A percentile compares a stretch with the other conserved stretches of the same genome.
Conservation (phyloP, 192 early-diverging fungal species). For the Umbelopsis ramanniana region DNA sequence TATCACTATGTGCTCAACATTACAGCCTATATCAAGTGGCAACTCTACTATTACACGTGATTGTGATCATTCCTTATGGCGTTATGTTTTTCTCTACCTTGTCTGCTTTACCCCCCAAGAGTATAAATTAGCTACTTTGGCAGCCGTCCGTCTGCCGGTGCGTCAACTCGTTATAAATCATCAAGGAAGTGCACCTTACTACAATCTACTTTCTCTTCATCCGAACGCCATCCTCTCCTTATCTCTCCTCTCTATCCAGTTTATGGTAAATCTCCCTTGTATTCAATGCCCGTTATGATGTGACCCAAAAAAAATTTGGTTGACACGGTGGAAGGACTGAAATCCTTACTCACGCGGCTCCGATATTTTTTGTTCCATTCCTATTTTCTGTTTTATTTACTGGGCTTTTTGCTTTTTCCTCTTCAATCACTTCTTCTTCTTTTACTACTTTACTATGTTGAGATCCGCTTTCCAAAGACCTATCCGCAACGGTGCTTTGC, state of each 20-base stretch:
- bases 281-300: slow-evolving; percentile 17
- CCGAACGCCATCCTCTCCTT: neutral
- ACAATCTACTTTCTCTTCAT: neutral
- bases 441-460: slow-evolving; percentile 38
- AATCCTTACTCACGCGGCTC: slow-evolving; percentile 20
- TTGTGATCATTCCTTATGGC: neutral
- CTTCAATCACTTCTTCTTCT: slow-evolving; percentile 22
- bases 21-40: neutral
- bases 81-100: neutral
- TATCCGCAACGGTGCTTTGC: slow-evolving; percentile 20
- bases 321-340: slow-evolving; percentile 17
- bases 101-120: neutral
- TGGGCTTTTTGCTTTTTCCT: slow-evolving; percentile 21
- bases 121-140: neutral
- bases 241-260: slow-evolving; percentile 17
- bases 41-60: neutral
- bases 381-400: slow-evolving; percentile 27
- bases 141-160: neutral
- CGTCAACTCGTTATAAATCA: neutral
- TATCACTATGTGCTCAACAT: neutral
- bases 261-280: slow-evolving; percentile 7
- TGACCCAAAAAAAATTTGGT: slow-evolving; percentile 8
- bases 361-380: slow-evolving; percentile 19
- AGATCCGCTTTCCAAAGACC: slow-evolving; percentile 39
- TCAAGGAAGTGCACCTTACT: neutral